These are phyloP conservation scores for Talaromyces atroroseus DNA, from an alignment of 2,329 filamentous ascomycete genomes.

Conservation along the genomic window DNA sequence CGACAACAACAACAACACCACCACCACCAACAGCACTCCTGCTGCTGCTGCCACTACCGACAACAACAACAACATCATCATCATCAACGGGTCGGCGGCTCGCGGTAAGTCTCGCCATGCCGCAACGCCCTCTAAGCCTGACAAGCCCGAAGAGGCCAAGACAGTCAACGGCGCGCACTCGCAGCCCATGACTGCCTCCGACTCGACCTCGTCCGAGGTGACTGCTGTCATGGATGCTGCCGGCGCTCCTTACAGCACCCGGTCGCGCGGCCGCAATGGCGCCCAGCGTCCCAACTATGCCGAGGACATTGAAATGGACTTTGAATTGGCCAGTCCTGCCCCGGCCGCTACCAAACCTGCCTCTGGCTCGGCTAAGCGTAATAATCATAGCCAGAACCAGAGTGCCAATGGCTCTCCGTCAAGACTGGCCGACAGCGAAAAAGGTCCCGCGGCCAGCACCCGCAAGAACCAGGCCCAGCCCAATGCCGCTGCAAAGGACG, in stretches of 20 bases:
- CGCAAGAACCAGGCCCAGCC: constrained; percentile 34
- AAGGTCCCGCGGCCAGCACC: constrained; percentile 33
- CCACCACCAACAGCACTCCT: constrained; percentile 5
- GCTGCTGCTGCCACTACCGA: not conserved
- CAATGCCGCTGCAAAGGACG: constrained; percentile 35
- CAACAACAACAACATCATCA: constrained; percentile 4
- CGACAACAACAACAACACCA: constrained; percentile 6
- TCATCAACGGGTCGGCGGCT: constrained; percentile 28
- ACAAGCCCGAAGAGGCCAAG: constrained; percentile 16
- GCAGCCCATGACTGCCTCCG: constrained; percentile 41
- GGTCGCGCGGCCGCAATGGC: constrained; percentile 81
- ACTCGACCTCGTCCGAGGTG: constrained; percentile 37
- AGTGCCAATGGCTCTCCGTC: constrained; percentile 28
- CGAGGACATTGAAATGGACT: constrained; percentile 86
- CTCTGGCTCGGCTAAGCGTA: constrained; percentile 25
- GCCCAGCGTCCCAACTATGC: constrained; percentile 86
- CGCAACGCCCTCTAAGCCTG: constrained; percentile 6
- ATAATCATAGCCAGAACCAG: not conserved
- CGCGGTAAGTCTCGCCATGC: constrained; percentile 13
- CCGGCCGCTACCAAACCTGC: constrained; percentile 26
- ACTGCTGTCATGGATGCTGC: constrained; percentile 37
- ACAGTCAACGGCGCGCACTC: constrained; percentile 34
- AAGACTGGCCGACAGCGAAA: constrained; percentile 29
- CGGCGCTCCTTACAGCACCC: constrained; percentile 73
- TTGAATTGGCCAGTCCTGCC: constrained; percentile 52